A percentile compares a stretch with the other conserved stretches of the same genome.
These are phyloP conservation scores for Sphaerulina populicola DNA, from an alignment of 2,329 filamentous ascomycete species.

Conservation along the genomic window DNA sequence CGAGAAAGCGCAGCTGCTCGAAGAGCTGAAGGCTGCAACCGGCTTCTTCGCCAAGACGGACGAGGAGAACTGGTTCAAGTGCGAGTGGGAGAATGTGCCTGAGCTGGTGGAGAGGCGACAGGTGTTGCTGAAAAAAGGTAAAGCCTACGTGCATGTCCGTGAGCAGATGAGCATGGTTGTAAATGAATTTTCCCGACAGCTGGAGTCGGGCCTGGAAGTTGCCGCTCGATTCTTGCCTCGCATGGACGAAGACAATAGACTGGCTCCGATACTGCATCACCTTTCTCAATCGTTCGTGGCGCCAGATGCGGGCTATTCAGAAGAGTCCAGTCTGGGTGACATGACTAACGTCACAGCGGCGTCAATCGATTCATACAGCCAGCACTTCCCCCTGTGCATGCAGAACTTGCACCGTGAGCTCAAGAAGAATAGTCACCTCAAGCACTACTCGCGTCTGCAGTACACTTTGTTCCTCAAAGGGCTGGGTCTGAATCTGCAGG, in stretches of 20 bases:
- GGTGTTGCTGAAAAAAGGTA: constrained; percentile 69
- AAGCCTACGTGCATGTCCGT: constrained; percentile 79
- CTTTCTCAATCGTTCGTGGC: constrained; percentile 95
- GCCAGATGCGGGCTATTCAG: constrained; percentile 73
- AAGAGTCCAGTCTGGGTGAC: constrained; percentile 49
- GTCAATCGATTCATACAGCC: constrained; percentile 69
- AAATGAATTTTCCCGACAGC: constrained; percentile 68
- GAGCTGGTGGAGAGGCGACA: constrained; percentile 74
- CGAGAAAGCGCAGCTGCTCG: constrained; percentile 61
- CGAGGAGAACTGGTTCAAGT: constrained; percentile 88
- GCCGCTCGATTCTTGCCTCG: constrained; percentile 85
- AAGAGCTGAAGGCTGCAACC: constrained; percentile 54
- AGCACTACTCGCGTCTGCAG: constrained; percentile 86
- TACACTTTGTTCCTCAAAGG: constrained; percentile 97
- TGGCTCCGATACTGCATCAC: constrained; percentile 66
- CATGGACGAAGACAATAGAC: constrained; percentile 89
- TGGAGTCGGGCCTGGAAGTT: constrained; percentile 79
- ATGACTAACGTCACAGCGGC: constrained; percentile 68
- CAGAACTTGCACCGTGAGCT: constrained; percentile 78
- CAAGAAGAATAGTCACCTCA: constrained; percentile 80
- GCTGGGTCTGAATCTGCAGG: constrained; percentile 83
- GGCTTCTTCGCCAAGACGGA: constrained; percentile 48
- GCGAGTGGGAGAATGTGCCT: constrained; percentile 88
- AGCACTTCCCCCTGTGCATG: constrained; percentile 91
- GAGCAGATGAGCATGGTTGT: constrained; percentile 86